Evolutionary conservation across 441 rosid species (phyloP), one percentile per base, ranked within the genome.

Genomic region (Theobroma grandiflorum): DNA sequence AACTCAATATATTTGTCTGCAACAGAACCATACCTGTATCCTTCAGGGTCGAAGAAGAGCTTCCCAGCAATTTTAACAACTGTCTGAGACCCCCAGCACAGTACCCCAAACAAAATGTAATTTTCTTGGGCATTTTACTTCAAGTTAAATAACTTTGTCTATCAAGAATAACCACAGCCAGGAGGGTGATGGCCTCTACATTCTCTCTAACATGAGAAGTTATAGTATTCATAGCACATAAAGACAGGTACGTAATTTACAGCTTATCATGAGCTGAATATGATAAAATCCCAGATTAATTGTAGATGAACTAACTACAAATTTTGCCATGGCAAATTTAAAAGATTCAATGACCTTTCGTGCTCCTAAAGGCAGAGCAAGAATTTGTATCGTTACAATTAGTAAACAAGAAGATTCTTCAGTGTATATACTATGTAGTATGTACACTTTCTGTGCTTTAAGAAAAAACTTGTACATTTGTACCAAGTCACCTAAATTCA

Each of bases 361-460:
- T 6, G 12, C 59, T 12, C 40, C 58, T 31, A 47, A 26, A 31
- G n/a, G 26, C 74, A 7, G 1, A 31, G 74, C 40, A 7, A 31
- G 59, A 70, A 18, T 22, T 43, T 22, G 22, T 45, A 47, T 45
- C 22, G 37, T 45, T 68, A 20, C 45, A 68, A 47, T 14, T 47
- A 26, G 40, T 22, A 22, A 45, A 4, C 20, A 50, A 71, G 62
- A 52, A 16, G 43, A 52, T 71, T 50, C 26, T 71, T 33, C 42
- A 57, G 75, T 73, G 55, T 73, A 73, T 72, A 38, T 37, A 72
- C 64, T 35, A 52, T n/a, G 35, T 53, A 38, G 20, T 35, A 52
- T n/a, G 35, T 53, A 38, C 37, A 38, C 49, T 42, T 40, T 14
- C 53, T 14, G 3, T 31, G 8, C 77, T 40, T 9, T n/a, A 37